These are phyloP conservation scores for Papiliotrema flavescens DNA, from an alignment of 1,284 basidiomycete species.

Conservation along the genomic window DNA sequence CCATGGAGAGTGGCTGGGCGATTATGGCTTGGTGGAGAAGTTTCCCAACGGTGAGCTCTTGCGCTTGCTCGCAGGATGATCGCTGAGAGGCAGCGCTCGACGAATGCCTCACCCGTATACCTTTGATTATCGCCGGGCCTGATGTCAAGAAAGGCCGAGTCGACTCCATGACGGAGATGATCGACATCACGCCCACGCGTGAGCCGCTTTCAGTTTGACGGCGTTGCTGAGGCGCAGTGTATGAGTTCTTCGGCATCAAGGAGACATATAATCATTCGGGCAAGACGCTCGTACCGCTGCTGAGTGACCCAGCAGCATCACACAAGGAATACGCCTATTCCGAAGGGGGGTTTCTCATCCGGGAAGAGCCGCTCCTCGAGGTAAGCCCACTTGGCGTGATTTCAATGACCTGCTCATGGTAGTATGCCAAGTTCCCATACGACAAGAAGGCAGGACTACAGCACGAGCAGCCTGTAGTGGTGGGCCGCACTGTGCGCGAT, in stretches of 20 bases:
- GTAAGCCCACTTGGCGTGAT: too few species aligned
- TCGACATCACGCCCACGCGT: constrained; percentile 7
- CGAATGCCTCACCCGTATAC: too few species aligned
- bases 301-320: background rate
- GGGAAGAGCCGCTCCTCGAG: constrained; percentile 9
- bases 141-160: background rate
- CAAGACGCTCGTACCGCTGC: constrained; percentile 1
- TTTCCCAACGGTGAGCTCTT: background rate
- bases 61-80: background rate
- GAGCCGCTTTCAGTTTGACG: too few species aligned
- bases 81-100: too few species aligned
- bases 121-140: too few species aligned
- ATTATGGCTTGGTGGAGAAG: constrained; percentile 8
- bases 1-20: constrained; percentile 10
- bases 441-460: constrained; percentile 10
- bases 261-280: constrained; percentile 9
- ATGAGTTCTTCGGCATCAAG: constrained; percentile 5
- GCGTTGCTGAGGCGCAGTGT: background rate
- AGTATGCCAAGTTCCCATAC: constrained; percentile 7
- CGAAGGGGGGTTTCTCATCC: constrained; percentile 8
- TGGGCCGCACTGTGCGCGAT: constrained; percentile 2
- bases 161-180: constrained; percentile 6
- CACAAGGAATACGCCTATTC: constrained; percentile 9
- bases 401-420: background rate
- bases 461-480: constrained; percentile 2